Evolutionary conservation across 805 yeast genomes (phyloP), one percentile per base, ranked within the genome.

Genomic region (Starmerella sirachaensis): DNA sequence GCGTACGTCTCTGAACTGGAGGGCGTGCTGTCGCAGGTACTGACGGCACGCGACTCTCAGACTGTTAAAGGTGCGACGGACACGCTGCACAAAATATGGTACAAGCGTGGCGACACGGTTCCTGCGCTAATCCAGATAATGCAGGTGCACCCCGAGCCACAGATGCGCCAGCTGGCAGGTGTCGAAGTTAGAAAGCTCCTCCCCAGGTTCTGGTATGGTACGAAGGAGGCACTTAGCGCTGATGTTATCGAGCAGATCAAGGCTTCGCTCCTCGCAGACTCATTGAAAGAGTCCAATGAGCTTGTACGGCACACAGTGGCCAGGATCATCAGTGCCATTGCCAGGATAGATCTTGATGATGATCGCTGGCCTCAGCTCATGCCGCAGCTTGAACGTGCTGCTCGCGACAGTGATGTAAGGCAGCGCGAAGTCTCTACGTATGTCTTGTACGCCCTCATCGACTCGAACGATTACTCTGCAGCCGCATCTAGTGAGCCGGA

Each of bases 161-260:
- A 80, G 52, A 58, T 86, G 50, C 79, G 82, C 54, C 94, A 85
- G 61, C 68, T 91, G 45, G 93, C 96, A n/a, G 93, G 95, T 45
- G 94, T 91, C 46, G 98, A 91, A 64, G 84, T 86, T 28, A 76
- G 94, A 63, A 91, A 91, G 60, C 71, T 80, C 55, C 74, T 86
- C 27, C 55, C 68, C 37, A 65, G 69, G 47, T 76, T 74, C 54
- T 91, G 97, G 97, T 39, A 34, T 27, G 44, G 29, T 16, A 31
- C 28, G 13, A 55, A 50, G 18, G 66, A 61, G 27, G 47, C 52
- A 5, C 60, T 69, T 29, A 70, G 68, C 48, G 72, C 58, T 17
- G 45, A 65, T 6, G 55, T 70, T 38, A 75, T 76, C 60, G 64
- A 66, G 29, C 68, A 69, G 40, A 76, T 91, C 56, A 76, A 82